A percentile compares a stretch with the other conserved stretches of the same genome.
Evolutionary conservation across 345 rosid species (phyloP).

Genomic region (Populus pruinosa): DNA sequence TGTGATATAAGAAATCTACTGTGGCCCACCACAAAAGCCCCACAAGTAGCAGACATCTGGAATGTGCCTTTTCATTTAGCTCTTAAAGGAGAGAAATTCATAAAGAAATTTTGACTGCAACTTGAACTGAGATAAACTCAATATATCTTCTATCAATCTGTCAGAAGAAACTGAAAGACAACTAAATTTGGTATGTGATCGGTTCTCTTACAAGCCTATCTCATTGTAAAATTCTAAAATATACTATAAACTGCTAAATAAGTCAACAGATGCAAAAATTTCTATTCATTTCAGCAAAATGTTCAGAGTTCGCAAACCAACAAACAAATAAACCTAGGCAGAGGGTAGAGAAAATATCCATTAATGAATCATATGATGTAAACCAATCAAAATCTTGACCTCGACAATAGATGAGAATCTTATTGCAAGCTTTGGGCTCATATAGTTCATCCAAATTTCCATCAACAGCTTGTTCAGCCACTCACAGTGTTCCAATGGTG

Average conservation of each 20-base stretch:
- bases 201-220: not conserved
- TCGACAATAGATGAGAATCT: conserved; percentile 74
- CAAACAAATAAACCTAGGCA: not conserved
- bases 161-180: not conserved
- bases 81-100: not conserved
- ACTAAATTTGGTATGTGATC: not conserved
- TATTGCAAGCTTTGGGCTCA: conserved; percentile 64
- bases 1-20: not conserved
- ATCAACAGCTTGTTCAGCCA: conserved; percentile 85
- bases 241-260: no score
- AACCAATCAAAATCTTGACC: conserved; percentile 42
- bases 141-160: not conserved
- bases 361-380: not conserved
- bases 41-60: not conserved
- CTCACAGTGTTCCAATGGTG: conserved; percentile 91
- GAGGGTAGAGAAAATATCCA: not conserved
- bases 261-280: not conserved
- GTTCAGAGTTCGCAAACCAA: not conserved
- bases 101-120: not conserved
- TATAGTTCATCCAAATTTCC: conserved; percentile 73
- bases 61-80: not conserved
- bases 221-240: not conserved
- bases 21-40: not conserved
- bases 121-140: not conserved
- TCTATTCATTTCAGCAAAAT: not conserved